Conservation (phyloP, 345 rosid genomes). For the thale cress (Arabidopsis thaliana) region TAIR10.1 NC_003070.9:23449501-23450000, state of each 20-base stretch:
- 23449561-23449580: constrained; percentile 51
- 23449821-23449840: constrained; percentile 68
- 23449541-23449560: neutral
- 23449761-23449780: constrained; percentile 76
- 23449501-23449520: neutral
- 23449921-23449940: neutral
- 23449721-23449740: constrained; percentile 9
- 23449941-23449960: constrained; percentile 12
- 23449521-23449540: constrained; percentile 13
- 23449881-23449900: constrained; percentile 50
- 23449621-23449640: constrained; percentile 69
- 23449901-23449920: neutral
- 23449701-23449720: constrained; percentile 21
- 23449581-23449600: constrained; percentile 73
- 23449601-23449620: constrained; percentile 76
- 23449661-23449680: neutral
- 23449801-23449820: constrained; percentile 60
- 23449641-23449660: constrained; percentile 52
- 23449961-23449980: constrained; percentile 70
- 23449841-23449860: constrained; percentile 59
- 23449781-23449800: constrained; percentile 69
- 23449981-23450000: constrained; percentile 59
- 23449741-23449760: constrained; percentile 58
- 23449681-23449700: neutral
- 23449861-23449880: constrained; percentile 72